Evolutionary conservation across 1,284 basidiomycete species (phyloP).

Genomic region (Ceratobasidium sp.): DNA sequence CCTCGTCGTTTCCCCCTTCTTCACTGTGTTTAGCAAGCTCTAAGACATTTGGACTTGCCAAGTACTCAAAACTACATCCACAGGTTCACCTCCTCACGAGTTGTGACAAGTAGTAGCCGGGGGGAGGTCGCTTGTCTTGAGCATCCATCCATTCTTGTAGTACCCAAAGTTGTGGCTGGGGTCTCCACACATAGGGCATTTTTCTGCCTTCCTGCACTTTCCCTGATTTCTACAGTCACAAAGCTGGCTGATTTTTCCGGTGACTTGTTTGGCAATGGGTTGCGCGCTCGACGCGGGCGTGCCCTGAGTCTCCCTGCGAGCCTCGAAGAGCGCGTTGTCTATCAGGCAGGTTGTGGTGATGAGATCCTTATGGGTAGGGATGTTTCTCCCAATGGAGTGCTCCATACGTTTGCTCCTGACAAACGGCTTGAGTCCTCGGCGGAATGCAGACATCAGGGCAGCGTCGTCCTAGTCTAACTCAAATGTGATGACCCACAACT

Average conservation of each 20-base stretch:
- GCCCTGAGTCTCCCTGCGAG: neutral
- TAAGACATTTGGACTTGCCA: no score
- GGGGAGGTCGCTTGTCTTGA: neutral
- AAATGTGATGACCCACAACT: neutral
- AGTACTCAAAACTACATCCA: no score
- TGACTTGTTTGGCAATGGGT: neutral
- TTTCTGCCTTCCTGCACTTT: slow-evolving; percentile 8
- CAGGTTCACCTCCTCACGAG: no score
- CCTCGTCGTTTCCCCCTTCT: no score
- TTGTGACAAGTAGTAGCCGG: no score
- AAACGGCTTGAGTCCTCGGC: neutral
- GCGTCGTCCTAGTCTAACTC: neutral
- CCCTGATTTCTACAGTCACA: neutral
- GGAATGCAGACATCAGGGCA: neutral
- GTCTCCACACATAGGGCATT: neutral
- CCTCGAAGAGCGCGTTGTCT: slow-evolving; percentile 26
- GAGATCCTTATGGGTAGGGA: neutral
- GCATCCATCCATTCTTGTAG: neutral
- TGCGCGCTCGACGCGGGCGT: neutral
- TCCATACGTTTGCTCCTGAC: slow-evolving; percentile 8
- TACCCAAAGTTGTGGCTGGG: neutral
- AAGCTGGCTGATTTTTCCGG: neutral
- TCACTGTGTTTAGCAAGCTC: no score
- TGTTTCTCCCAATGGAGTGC: neutral
- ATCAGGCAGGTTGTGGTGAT: neutral